Percentiles rank a stretch among this genome's conserved stretches.
Conservation (phyloP, 2,329 filamentous ascomycete species). For the Monosporascus sp. region DNA sequence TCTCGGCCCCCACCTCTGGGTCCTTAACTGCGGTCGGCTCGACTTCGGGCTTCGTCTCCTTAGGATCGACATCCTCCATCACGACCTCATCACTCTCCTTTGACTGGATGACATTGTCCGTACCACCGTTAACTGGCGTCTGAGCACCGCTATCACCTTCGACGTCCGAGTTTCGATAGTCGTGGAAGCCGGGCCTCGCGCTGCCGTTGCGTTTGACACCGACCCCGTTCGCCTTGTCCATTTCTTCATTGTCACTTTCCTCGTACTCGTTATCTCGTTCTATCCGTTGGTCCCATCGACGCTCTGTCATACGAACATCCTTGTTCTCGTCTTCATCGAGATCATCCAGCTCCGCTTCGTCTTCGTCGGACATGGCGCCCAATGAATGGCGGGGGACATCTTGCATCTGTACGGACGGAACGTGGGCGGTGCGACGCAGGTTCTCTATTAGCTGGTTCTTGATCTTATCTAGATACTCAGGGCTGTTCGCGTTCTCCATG, state of each 20-base stretch:
- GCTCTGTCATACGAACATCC: slow-evolving; percentile 75
- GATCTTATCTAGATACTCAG: slow-evolving; percentile 76
- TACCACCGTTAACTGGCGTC: slow-evolving; percentile 31
- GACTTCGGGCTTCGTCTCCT: slow-evolving; percentile 10
- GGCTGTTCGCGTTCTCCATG: slow-evolving; percentile 85
- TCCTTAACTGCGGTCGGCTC: slow-evolving; percentile 30
- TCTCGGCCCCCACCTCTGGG: slow-evolving; percentile 11
- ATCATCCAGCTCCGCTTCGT: slow-evolving; percentile 60
- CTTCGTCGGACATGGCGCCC: slow-evolving; percentile 59
- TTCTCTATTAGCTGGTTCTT: slow-evolving; percentile 80
- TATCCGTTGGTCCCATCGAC: slow-evolving; percentile 74
- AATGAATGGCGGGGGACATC: slow-evolving; percentile 62
- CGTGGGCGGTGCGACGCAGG: slow-evolving; percentile 76
- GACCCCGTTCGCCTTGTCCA: slow-evolving; percentile 66
- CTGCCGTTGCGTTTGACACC: slow-evolving; percentile 52
- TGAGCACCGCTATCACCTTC: slow-evolving; percentile 36
- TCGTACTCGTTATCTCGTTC: slow-evolving; percentile 76
- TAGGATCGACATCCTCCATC: slow-evolving; percentile 25
- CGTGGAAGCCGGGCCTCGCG: slow-evolving; percentile 44
- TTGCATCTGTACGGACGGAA: slow-evolving; percentile 87
- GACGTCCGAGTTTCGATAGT: slow-evolving; percentile 41
- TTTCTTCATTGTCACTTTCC: slow-evolving; percentile 85
- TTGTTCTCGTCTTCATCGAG: slow-evolving; percentile 82
- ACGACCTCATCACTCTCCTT: slow-evolving; percentile 36
- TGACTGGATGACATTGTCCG: slow-evolving; percentile 29